Conservation (phyloP, 306 rosid species). For the Abrus pulchellus region DNA sequence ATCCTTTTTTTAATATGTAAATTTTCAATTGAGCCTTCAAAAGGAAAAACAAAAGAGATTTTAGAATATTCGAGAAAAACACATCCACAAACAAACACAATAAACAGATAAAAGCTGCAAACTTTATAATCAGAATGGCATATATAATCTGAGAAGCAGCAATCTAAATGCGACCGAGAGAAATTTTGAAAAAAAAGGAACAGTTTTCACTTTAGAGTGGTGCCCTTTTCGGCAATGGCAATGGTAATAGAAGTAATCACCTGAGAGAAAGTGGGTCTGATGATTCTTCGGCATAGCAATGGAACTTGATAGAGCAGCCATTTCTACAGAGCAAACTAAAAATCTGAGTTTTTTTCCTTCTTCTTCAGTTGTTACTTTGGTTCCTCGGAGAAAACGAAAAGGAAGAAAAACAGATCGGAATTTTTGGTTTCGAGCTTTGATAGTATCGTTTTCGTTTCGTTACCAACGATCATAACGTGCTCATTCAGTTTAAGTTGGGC, state of each 20-base stretch:
- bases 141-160: background rate
- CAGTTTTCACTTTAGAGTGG: constrained; percentile 12
- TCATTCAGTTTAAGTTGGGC: background rate
- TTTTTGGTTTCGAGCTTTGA: constrained; percentile 27
- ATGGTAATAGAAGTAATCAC: constrained; percentile 13
- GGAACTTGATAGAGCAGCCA: constrained; percentile 57
- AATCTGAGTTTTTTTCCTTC: background rate
- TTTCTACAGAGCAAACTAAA: constrained; percentile 17
- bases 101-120: constrained; percentile 17
- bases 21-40: background rate
- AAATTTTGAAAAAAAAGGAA: background rate
- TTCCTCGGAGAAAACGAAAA: constrained; percentile 41
- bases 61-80: background rate
- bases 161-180: background rate
- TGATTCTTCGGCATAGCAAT: constrained; percentile 39
- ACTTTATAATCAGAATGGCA: constrained; percentile 13
- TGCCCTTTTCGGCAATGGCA: constrained; percentile 2
- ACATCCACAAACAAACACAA: background rate
- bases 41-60: background rate
- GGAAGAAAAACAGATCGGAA: background rate
- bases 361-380: background rate
- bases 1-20: background rate
- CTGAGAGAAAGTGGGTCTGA: constrained; percentile 50
- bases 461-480: background rate
- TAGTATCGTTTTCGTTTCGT: constrained; percentile 8